Conservation (phyloP, 1,139 yeast species). For the Blastobotrys persicus region DNA sequence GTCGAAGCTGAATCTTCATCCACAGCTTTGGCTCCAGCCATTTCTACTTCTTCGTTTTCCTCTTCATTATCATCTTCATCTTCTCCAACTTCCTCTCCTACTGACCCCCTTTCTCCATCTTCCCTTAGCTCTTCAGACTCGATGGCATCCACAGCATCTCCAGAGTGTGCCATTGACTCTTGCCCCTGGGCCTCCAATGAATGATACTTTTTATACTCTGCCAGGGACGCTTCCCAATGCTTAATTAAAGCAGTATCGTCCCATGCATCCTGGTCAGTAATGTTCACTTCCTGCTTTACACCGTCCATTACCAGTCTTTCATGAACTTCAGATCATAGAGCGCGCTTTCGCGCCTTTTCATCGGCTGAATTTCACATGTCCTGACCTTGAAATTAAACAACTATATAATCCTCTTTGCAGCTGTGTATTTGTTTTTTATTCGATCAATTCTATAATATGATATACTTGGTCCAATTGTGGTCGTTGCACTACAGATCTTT, state of each 20-base stretch:
- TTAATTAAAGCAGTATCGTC: constrained; percentile 29
- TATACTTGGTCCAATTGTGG: no score
- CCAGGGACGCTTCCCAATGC: constrained; percentile 29
- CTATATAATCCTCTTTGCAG: no score
- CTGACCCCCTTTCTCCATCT: not conserved
- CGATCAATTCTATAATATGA: no score
- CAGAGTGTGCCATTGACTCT: constrained; percentile 5
- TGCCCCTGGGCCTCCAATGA: constrained; percentile 14
- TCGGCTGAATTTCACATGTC: no score
- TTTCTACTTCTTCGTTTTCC: constrained; percentile 10
- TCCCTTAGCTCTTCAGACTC: no score
- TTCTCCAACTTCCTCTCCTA: not conserved
- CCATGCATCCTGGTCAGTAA: constrained; percentile 28
- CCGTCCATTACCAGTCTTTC: not conserved
- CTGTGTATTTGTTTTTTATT: no score
- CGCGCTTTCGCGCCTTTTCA: not conserved
- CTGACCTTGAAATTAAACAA: no score
- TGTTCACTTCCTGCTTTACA: constrained; percentile 14
- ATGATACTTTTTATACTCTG: constrained; percentile 30
- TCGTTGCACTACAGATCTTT: no score
- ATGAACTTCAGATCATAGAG: no score
- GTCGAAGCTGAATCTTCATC: constrained; percentile 4
- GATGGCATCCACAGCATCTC: constrained; percentile 1
- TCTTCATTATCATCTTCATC: not conserved
- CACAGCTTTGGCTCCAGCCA: not conserved